A percentile compares a stretch with the other conserved stretches of the same genome.
These are phyloP conservation scores for Exophiala sideris DNA, from an alignment of 2,329 filamentous ascomycete genomes.

Conservation along the genomic window DNA sequence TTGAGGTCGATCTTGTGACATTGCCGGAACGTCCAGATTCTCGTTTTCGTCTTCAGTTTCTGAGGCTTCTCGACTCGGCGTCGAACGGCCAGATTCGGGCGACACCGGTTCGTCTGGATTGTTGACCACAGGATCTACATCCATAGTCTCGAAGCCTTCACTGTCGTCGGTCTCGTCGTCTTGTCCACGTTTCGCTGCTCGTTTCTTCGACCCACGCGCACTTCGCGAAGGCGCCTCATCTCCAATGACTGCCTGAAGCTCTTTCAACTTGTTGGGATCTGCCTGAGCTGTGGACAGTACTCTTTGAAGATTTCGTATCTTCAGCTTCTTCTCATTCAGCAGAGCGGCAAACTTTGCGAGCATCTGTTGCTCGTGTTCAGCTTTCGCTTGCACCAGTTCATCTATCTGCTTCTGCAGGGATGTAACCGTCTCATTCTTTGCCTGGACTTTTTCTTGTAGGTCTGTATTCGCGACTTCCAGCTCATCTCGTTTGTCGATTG, in stretches of 20 bases:
- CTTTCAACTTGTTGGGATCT: constrained; percentile 35
- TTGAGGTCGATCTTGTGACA: constrained; percentile 3
- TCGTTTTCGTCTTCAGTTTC: constrained; percentile 15
- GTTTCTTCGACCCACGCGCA: constrained; percentile 18
- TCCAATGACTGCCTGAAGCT: constrained; percentile 30
- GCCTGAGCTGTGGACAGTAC: constrained; percentile 51
- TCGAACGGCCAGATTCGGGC: constrained; percentile 6
- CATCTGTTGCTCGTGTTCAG: constrained; percentile 55
- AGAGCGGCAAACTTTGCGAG: constrained; percentile 57
- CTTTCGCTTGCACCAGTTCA: constrained; percentile 56
- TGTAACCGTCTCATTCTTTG: constrained; percentile 50
- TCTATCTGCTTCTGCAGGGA: constrained; percentile 54
- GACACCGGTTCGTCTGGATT: constrained; percentile 9
- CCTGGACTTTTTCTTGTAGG: constrained; percentile 39
- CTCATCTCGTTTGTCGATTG: constrained; percentile 42
- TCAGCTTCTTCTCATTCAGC: constrained; percentile 62
- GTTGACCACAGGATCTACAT: constrained; percentile 6
- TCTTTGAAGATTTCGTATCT: constrained; percentile 61
- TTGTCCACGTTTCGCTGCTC: constrained; percentile 14
- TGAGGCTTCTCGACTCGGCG: constrained; percentile 8
- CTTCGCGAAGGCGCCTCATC: constrained; percentile 30
- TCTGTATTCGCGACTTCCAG: constrained; percentile 43
- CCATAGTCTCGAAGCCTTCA: constrained; percentile 24
- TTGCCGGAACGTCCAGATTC: constrained; percentile 8
- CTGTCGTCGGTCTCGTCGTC: constrained; percentile 21